Base-by-base conservation (phyloP, 2,329 filamentous ascomycete genomes). In the Amylocarpus encephaloides region DNA sequence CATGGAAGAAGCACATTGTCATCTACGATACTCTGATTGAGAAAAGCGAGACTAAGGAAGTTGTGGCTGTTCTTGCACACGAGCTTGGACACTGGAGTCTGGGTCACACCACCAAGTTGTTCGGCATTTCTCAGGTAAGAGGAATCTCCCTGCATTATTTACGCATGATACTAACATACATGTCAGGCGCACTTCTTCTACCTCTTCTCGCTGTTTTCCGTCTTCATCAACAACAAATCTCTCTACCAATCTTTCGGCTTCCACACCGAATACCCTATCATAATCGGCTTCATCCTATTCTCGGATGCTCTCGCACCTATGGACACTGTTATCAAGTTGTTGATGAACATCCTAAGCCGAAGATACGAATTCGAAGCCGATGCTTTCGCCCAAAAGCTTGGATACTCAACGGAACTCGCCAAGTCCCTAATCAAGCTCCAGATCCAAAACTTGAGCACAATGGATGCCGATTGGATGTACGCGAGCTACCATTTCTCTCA, bases 1-100 rank as follows among this genome's bases (percentile, higher is more conserved):
- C 93, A 38, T 98, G 92, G 91, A 96, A 96, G 80, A 97, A 97
- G 80, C 94, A 97, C 75, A 98, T 98, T 74, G 93, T 98, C 64
- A 94, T 98, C 66, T 98, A 95, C 68, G 93, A 98, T 67, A 98
- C 94, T 5, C 73, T 98, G 56, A 90, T 98, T 56, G 92, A 96
- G 71, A 95, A 97, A 80, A 93, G 86, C 68, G 82, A 91, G 55
- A 83, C 87, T 3, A 79, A 93, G 65, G 93, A 98, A 70, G 91
- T 98, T 36, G 88, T 95, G 52, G 92, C 93, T 58, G 91, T 98
- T 47, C 75, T 98, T 48, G 91, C 89, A 33, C 93, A 98, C 68
- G 93, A 98, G 71, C 80, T 98, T 43, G 93, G 93, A 46, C 93
- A 98, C 74, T 98, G 93, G 93, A 92, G 86, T 63, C 80, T 95